Evolutionary conservation across 2,329 filamentous ascomycete species (phyloP).

Genomic region (Coleophoma cylindrospora): DNA sequence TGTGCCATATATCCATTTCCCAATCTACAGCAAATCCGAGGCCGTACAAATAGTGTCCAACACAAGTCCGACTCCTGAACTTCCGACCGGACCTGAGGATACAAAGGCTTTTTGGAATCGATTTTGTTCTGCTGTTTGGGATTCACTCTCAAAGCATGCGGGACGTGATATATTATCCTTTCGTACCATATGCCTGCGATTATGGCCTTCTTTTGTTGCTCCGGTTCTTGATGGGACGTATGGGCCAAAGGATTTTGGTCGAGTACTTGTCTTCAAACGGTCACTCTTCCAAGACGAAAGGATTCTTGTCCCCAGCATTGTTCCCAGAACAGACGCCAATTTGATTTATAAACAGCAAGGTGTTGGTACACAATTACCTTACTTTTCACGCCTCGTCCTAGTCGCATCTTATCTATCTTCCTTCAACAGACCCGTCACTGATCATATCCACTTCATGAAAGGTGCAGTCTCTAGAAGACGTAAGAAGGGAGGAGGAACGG

Average conservation of each 20-base stretch:
- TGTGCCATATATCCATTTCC: conserved; percentile 75
- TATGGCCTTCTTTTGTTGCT: conserved; percentile 82
- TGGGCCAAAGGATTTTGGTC: conserved; percentile 75
- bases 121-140: conserved; percentile 81
- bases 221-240: conserved; percentile 68
- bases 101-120: conserved; percentile 71
- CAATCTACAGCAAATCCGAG: conserved; percentile 76
- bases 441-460: conserved; percentile 67
- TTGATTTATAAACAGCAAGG: conserved; percentile 23
- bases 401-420: conserved; percentile 77
- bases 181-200: conserved; percentile 59
- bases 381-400: conserved; percentile 68
- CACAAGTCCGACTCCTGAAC: conserved; percentile 38
- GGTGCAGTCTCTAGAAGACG: conserved; percentile 27
- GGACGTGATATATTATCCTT: conserved; percentile 75
- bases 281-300: conserved; percentile 68
- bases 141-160: conserved; percentile 76
- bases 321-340: conserved; percentile 25
- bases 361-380: conserved; percentile 55
- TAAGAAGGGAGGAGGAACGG: conserved; percentile 38
- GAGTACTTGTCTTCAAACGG: conserved; percentile 68
- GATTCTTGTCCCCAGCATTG: conserved; percentile 62
- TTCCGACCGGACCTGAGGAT: conserved; percentile 36
- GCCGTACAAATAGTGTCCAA: conserved; percentile 72
- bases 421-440: conserved; percentile 71